Percentiles rank a stretch among this genome's conserved stretches.
These are phyloP conservation scores for Raffaelea deltoideospora DNA, from an alignment of 2,329 filamentous ascomycete genomes.

Conservation along the genomic window DNA sequence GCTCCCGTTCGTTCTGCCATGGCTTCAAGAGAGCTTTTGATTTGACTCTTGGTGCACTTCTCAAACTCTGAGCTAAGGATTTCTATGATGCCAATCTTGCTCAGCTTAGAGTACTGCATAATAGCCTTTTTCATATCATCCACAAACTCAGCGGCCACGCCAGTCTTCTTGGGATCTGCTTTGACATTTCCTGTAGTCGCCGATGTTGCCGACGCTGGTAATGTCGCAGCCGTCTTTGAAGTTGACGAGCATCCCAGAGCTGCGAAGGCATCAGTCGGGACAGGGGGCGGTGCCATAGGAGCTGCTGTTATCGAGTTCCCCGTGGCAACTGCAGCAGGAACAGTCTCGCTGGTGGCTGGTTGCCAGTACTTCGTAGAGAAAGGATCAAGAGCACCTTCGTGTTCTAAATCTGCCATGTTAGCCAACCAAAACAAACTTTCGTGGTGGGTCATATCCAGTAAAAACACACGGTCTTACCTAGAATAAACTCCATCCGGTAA, in stretches of 20 bases:
- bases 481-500: conserved; percentile 61
- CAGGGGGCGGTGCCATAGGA: conserved; percentile 10
- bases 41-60: conserved; percentile 51
- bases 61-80: conserved; percentile 61
- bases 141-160: conserved; percentile 44
- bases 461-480: conserved; percentile 34
- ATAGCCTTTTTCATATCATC: conserved; percentile 54
- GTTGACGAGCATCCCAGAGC: conserved; percentile 2
- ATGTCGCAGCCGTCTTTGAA: neutral
- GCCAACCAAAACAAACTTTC: neutral
- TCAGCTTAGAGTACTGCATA: conserved; percentile 40
- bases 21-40: conserved; percentile 53
- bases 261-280: conserved; percentile 10
- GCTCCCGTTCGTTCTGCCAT: conserved; percentile 46
- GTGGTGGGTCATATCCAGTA: neutral
- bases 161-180: conserved; percentile 14
- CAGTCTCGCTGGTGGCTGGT: conserved; percentile 11
- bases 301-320: conserved; percentile 2
- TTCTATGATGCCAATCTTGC: conserved; percentile 61
- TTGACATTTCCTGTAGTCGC: no score
- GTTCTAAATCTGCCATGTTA: conserved; percentile 19
- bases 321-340: neutral
- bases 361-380: conserved; percentile 75
- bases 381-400: conserved; percentile 55
- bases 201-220: neutral